Conservation (phyloP, 176 grass and related monocot species). For the Oryza meyeriana region DNA sequence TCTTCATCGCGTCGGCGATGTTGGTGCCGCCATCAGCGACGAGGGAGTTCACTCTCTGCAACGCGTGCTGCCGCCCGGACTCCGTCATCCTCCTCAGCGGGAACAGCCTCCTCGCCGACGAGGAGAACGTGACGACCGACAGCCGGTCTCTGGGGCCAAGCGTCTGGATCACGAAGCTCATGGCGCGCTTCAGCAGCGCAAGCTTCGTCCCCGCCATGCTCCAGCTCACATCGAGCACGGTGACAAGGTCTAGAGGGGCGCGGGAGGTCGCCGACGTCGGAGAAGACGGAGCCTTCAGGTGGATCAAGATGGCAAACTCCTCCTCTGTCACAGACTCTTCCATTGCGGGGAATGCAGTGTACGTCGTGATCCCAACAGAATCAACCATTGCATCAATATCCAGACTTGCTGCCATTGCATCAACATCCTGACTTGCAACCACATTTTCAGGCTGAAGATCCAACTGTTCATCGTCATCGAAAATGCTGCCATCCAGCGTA, state of each 20-base stretch:
- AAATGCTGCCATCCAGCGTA: conserved; percentile 31
- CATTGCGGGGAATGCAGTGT: conserved; percentile 42
- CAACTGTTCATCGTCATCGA: conserved; percentile 57
- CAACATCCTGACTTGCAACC: background rate
- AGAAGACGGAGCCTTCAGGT: conserved; percentile 53
- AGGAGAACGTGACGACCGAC: conserved; percentile 62
- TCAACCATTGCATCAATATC: background rate
- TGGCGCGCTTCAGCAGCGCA: conserved; percentile 63
- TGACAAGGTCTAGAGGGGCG: conserved; percentile 59
- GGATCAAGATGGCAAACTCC: conserved; percentile 62
- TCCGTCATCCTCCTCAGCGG: conserved; percentile 54
- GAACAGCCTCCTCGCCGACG: conserved; percentile 49
- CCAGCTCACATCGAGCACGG: conserved; percentile 77
- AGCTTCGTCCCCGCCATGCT: conserved; percentile 81
- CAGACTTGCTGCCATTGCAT: too few relatives aligned
- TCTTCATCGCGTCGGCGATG: conserved; percentile 54
- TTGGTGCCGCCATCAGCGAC: conserved; percentile 53
- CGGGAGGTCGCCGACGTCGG: conserved; percentile 1
- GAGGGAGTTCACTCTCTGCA: conserved; percentile 50
- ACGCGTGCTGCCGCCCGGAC: conserved; percentile 35
- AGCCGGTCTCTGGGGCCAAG: conserved; percentile 63
- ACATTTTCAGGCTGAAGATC: conserved; percentile 21
- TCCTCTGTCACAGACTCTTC: conserved; percentile 25
- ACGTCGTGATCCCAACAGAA: conserved; percentile 39
- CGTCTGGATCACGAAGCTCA: conserved; percentile 67